These are phyloP conservation scores for Aurantiochytrium sp. DNA, from an alignment of 108 stramenopile species.

Conservation along the genomic window DNA sequence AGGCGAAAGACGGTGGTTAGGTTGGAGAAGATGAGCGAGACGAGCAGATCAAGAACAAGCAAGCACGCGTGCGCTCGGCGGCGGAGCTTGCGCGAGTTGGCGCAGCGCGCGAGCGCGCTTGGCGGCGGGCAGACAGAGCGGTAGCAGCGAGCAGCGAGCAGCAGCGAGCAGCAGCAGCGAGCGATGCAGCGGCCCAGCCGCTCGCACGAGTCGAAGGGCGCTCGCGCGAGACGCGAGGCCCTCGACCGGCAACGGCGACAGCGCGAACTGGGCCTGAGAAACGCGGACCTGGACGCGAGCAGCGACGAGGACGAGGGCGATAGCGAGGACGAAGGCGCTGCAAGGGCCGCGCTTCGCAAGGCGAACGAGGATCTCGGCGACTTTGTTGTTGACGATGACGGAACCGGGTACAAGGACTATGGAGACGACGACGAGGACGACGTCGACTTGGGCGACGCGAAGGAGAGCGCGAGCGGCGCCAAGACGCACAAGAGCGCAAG, in stretches of 20 bases:
- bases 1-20: too few species aligned
- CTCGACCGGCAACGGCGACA: background rate
- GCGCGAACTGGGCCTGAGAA: slow-evolving; percentile 15
- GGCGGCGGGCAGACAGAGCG: too few species aligned
- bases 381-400: slow-evolving; percentile 98
- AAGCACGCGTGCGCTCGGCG: too few species aligned
- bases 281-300: slow-evolving; percentile 22
- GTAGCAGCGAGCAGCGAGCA: too few species aligned
- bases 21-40: too few species aligned
- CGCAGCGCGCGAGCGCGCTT: too few species aligned
- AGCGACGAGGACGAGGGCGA: slow-evolving; percentile 72
- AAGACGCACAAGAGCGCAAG: background rate
- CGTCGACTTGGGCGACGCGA: background rate
- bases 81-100: too few species aligned
- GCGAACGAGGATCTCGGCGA: slow-evolving; percentile 79
- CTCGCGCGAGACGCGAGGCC: background rate
- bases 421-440: slow-evolving; percentile 69
- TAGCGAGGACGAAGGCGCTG: slow-evolving; percentile 59
- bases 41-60: too few species aligned
- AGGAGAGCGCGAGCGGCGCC: background rate
- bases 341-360: slow-evolving; percentile 38
- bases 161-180: background rate
- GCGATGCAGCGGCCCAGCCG: background rate
- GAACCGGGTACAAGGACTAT: slow-evolving; percentile 92
- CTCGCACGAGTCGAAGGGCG: background rate